Percentiles rank a stretch among this genome's conserved stretches.
Evolutionary conservation across 805 yeast genomes (phyloP).

Genomic region (Spathaspora girioi): DNA sequence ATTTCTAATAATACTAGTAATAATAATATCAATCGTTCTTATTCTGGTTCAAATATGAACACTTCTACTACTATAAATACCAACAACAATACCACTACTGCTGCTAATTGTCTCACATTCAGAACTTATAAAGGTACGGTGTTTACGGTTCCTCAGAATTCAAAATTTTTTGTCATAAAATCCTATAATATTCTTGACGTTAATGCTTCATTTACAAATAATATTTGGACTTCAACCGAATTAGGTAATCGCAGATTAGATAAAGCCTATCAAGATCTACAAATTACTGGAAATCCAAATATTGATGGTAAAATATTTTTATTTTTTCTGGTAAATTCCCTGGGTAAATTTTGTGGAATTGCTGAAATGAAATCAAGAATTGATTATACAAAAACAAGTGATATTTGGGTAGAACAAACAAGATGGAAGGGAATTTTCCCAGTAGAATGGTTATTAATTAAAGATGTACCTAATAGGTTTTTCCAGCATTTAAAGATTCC

Average conservation of each 20-base stretch:
- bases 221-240: conserved; percentile 59
- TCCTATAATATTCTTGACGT: conserved; percentile 49
- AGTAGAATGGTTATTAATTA: conserved; percentile 49
- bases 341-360: conserved; percentile 57
- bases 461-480: conserved; percentile 47
- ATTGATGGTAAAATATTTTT: conserved; percentile 36
- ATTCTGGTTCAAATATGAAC: neutral
- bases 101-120: conserved; percentile 7
- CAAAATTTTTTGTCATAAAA: conserved; percentile 50
- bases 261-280: conserved; percentile 33
- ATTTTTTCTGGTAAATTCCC: conserved; percentile 55
- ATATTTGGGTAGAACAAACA: conserved; percentile 45
- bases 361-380: conserved; percentile 47
- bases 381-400: conserved; percentile 34
- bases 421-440: conserved; percentile 53
- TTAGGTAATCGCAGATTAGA: conserved; percentile 52
- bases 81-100: neutral
- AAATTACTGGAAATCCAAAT: conserved; percentile 12
- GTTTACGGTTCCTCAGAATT: conserved; percentile 15
- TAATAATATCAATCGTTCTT: neutral
- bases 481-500: conserved; percentile 45
- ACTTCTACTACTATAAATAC: neutral
- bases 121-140: conserved; percentile 13
- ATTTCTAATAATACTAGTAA: neutral
- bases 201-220: conserved; percentile 43